Percentiles rank a stretch among this genome's conserved stretches.
Conservation (phyloP, 78 protist species). For the Tieghemostelium lacteum region DNA sequence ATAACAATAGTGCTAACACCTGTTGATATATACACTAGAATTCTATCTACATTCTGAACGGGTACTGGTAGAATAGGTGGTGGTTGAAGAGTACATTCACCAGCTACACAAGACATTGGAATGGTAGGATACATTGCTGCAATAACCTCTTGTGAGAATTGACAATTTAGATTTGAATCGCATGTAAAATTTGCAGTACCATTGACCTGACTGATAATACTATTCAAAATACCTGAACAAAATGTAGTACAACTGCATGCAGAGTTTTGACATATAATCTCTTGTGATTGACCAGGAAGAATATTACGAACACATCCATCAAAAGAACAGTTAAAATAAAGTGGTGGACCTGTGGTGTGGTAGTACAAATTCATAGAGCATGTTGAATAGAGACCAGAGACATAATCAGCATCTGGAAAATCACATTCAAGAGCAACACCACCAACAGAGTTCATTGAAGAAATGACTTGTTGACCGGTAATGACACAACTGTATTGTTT, state of each 20-base stretch:
- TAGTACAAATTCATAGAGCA: constrained; percentile 64
- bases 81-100: constrained; percentile 26
- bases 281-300: constrained; percentile 39
- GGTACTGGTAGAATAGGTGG: constrained; percentile 38
- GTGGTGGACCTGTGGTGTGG: constrained; percentile 18
- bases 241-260: constrained; percentile 49
- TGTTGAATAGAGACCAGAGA: background rate
- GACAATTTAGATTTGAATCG: background rate
- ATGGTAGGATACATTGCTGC: constrained; percentile 3
- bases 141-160: constrained; percentile 9
- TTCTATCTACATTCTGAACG: background rate
- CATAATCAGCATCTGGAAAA: constrained; percentile 18
- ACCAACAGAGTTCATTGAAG: constrained; percentile 38
- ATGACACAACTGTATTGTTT: constrained; percentile 54
- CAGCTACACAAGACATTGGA: constrained; percentile 41
- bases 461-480: constrained; percentile 51
- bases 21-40: background rate
- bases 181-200: constrained; percentile 13
- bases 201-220: background rate
- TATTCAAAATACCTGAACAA: constrained; percentile 14
- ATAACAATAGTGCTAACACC: constrained; percentile 14
- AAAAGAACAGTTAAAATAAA: constrained; percentile 54
- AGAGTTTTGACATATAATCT: constrained; percentile 8
- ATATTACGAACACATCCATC: constrained; percentile 1
- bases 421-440: constrained; percentile 37